Base-by-base conservation (phyloP, 768 basidiomycete genomes). In the Tulasnella sp. region DNA sequence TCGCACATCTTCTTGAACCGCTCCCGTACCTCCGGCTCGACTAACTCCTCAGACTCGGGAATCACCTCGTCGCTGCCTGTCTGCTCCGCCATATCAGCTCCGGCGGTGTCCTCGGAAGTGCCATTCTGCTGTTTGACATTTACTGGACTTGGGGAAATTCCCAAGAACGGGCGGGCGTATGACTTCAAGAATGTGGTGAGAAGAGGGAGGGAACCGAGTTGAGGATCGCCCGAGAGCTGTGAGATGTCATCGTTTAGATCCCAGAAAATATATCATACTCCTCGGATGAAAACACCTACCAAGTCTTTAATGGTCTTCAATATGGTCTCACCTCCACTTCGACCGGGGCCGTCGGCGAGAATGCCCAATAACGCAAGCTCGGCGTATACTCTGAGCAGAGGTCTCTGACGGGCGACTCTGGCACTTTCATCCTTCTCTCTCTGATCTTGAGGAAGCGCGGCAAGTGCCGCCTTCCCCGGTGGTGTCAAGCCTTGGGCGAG, bases 1-100 rank as follows among this genome's bases (percentile, higher is more conserved):
- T 95, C 93, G 81, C 96, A 95, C 91, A 97, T 92, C 80, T 92
- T 91, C 84, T 91, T 93, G 85, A 98, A 95, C 55, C 94, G 90
- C 80, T 94, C 93, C 26, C 94, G 91, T 61, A 92, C 90, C 69
- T 96, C 95, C 80, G 89, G 89, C 80, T 96, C 92, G 7, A 99
- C 90, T 7, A 98, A 86, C 81, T 93, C 94, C 39, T 92, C 89
- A 55, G 88, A 88, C 35, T 80, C 81, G 1, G 80, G 82, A 26
- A 74, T 70, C 7, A 51, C 42, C 32, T 48, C 9, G 46, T 79
- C 75, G 23, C 29, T 18, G 10, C 72, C 73, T 16, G 92, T 90
- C 10, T 85, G 84, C 1, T 82, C 75, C 87, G 88, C 79, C 88
- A 89, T 35, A 26, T 67, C 61, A 29, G 40, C 67, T 20, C 26